Base-by-base conservation (phyloP, 805 yeast genomes). In the Candida stauntonica region DNA sequence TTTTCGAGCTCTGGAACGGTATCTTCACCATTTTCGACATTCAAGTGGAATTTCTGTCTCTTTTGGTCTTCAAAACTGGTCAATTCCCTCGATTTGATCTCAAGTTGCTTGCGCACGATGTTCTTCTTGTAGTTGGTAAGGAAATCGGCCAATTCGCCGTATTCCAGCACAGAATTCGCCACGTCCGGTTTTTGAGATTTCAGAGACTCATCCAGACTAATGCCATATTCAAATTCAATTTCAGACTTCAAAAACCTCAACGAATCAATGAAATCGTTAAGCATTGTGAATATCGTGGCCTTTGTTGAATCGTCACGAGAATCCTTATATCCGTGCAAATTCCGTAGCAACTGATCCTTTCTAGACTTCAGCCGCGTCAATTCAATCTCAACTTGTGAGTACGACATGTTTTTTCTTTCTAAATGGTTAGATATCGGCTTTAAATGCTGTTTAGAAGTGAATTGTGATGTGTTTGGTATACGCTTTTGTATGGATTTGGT, bases 161-260 rank as follows among this genome's bases (percentile, higher is more conserved):
- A 46, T 11, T 39, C 32, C 2, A 44, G 28, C 3, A 36, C 36
- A 4, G 24, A 14, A 0, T 27, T 17, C 3, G 36, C 13, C 7
- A 38, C 15, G 3, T 34, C 40, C 0, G 17, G 7, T 17, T 38
- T 26, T 1, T 26, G 18, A 3, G 20, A 11, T n/a, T 15, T 15
- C 13, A 39, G 18, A 14, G 35, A n/a, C 2, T 32, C 33, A 12
- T 33, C 26, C 3, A 48, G 29, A 6, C 42, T 35, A 9, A 51
- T 36, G 2, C 45, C 56, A 21, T 36, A 48, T 28, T 43, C 35
- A 33, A 54, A 55, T 16, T 49, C 45, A 6, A 54, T 31, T 21
- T 48, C 48, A 3, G 36, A 15, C 20, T 33, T 35, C 3, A 50
- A 20, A 15, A 36, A 51, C 8, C 23, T 29, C 7, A 52, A 35